These are phyloP conservation scores for Ehretia macrophylla DNA, from an alignment of 257 asterid species.

Conservation along the genomic window DNA sequence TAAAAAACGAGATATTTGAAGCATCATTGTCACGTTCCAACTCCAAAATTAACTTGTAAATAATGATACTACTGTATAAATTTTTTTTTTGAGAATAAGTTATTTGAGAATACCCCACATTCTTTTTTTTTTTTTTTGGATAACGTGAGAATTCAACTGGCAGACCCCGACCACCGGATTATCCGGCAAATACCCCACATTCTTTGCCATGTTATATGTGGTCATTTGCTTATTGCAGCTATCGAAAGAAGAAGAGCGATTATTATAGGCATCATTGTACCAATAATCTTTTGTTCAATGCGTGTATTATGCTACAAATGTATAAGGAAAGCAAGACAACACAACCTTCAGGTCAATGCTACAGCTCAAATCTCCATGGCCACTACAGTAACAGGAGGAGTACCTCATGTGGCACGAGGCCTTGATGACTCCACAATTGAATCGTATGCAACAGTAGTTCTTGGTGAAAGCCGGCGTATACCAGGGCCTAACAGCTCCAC, in stretches of 20 bases:
- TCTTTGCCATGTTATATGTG: neutral
- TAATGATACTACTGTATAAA: neutral
- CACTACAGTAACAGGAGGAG: slow-evolving; percentile 20
- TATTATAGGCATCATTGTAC: slow-evolving; percentile 13
- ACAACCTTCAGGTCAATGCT: slow-evolving; percentile 6
- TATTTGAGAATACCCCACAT: too few relatives aligned
- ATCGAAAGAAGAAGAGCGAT: slow-evolving; percentile 4
- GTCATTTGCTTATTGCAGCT: neutral
- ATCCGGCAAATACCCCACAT: too few relatives aligned
- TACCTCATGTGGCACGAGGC: slow-evolving; percentile 19
- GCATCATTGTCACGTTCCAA: too few relatives aligned
- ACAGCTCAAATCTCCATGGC: slow-evolving; percentile 12
- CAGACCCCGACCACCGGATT: too few relatives aligned
- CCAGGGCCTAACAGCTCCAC: slow-evolving; percentile 56
- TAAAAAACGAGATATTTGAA: too few relatives aligned
- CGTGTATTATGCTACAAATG: slow-evolving; percentile 17
- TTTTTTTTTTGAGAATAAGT: too few relatives aligned
- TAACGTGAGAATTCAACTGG: too few relatives aligned
- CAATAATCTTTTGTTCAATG: slow-evolving; percentile 20
- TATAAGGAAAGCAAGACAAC: slow-evolving; percentile 1
- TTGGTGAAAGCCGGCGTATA: slow-evolving; percentile 61
- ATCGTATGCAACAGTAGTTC: slow-evolving; percentile 55
- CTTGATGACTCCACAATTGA: slow-evolving; percentile 63
- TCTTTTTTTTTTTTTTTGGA: too few relatives aligned
- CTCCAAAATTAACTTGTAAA: too few relatives aligned